Percentiles rank a stretch among this genome's conserved stretches.
These are phyloP conservation scores for Diaporthe amygdali DNA, from an alignment of 2,329 filamentous ascomycete species.

Conservation along the genomic window DNA sequence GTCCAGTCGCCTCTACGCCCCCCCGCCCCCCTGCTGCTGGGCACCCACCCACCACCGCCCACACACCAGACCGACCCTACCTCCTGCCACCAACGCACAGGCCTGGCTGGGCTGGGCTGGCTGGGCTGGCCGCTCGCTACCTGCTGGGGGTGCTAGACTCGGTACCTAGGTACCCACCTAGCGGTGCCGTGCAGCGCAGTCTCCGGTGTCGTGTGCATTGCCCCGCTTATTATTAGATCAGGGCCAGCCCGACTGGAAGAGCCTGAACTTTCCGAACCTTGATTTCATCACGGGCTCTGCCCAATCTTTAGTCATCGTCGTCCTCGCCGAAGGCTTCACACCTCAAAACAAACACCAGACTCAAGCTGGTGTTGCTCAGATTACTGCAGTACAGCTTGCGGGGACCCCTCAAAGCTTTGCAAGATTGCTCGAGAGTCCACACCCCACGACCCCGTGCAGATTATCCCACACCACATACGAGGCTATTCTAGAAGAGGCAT, in stretches of 20 bases:
- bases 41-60: neutral
- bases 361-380: neutral
- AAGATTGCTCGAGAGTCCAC: neutral
- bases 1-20: neutral
- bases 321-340: constrained; percentile 2
- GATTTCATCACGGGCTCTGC: neutral
- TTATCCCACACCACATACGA: neutral
- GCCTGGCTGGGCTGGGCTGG: neutral
- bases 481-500: neutral
- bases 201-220: neutral
- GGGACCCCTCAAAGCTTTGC: neutral
- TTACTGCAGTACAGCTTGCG: neutral
- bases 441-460: neutral
- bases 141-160: neutral
- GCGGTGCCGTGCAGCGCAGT: neutral
- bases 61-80: neutral
- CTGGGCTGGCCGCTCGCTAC: neutral
- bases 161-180: neutral
- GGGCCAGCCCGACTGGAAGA: neutral
- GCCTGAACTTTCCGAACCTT: neutral
- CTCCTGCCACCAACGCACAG: neutral
- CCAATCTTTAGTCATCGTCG: neutral
- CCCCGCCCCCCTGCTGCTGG: neutral
- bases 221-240: constrained; percentile 4
- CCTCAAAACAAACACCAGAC: neutral